Percentiles rank a stretch among this genome's conserved stretches.
Evolutionary conservation across 352 stramenopile genomes (phyloP).

Genomic region (Poterioochromonas sp.): DNA sequence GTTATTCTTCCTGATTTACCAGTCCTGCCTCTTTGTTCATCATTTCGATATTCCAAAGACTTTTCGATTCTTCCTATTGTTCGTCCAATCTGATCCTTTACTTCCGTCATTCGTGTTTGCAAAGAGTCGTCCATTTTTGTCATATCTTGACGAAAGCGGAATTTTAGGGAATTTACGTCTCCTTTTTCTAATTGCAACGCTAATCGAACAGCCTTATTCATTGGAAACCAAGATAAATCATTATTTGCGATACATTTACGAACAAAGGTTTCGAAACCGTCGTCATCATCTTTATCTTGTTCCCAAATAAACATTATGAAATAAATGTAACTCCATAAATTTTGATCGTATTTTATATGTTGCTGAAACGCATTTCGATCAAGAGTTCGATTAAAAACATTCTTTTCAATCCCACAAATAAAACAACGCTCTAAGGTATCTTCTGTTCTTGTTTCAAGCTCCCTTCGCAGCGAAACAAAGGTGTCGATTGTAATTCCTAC

Average conservation of each 20-base stretch:
- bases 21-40: neutral
- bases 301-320: slow-evolving; percentile 50
- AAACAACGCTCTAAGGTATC: slow-evolving; percentile 43
- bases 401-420: slow-evolving; percentile 46
- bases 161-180: neutral
- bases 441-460: slow-evolving; percentile 40
- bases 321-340: slow-evolving; percentile 52
- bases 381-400: slow-evolving; percentile 41
- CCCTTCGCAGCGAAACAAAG: slow-evolving; percentile 43
- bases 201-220: slow-evolving; percentile 39
- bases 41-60: neutral
- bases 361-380: slow-evolving; percentile 43
- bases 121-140: neutral
- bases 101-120: neutral
- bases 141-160: neutral
- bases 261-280: slow-evolving; percentile 47
- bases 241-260: slow-evolving; percentile 40
- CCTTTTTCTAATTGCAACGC: neutral
- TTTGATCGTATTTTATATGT: slow-evolving; percentile 47
- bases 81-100: neutral
- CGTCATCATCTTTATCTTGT: slow-evolving; percentile 46
- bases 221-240: slow-evolving; percentile 47
- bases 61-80: slow-evolving; percentile 1
- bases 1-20: no score
- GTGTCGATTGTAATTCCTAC: slow-evolving; percentile 53